Base-by-base conservation (phyloP, 495 filamentous ascomycete species). In the Neurospora pannonica region DNA sequence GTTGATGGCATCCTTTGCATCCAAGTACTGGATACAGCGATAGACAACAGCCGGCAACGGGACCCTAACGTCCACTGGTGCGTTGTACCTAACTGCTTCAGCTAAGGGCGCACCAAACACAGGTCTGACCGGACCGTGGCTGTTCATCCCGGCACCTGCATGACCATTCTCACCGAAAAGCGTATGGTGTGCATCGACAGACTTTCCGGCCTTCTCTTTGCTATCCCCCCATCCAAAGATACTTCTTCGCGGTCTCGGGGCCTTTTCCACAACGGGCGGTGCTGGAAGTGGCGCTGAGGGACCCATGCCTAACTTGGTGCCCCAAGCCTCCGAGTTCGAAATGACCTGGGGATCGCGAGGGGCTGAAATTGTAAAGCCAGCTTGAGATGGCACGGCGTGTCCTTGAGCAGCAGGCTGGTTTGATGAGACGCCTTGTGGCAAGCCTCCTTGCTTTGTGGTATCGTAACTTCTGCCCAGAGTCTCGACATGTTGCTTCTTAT, bases 11-110 rank as follows among this genome's bases (percentile, higher is more conserved):
- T 92, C 89, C 83, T 97, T 94, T 17, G 90, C 87, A 70, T 93
- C 90, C 34, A 99, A 87, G 81, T 97, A 99, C 80, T 98, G 94
- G 75, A 99, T 92, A 77, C 95, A 98, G 62, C 96, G 92, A 84
- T 97, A 98, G 54, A 98, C 94, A 1, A 98, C 96, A n/a, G 97
- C 93, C 9, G 96, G 96, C 40, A 99, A 85, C 69, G 91, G 89
- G 24, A 92, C 89, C 71, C 85, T 85, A 24, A 92, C 84, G 73
- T 92, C 94, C 54, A 86, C 81, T 8, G 95, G 95, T 17, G 88
- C 86, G 75, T 91, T 93, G 78, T 88, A 92, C 76, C 92, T 87
- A 6, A 97, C 95, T 42, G 96, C 96, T 77, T 99, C 95, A 6
- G 90, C 89, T 40, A 99, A 83, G 7, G 94, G 90, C 60, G 92